Evolutionary conservation across 192 early-diverging fungal species (phyloP).

Genomic region (Chytriomyces hyalinus): DNA sequence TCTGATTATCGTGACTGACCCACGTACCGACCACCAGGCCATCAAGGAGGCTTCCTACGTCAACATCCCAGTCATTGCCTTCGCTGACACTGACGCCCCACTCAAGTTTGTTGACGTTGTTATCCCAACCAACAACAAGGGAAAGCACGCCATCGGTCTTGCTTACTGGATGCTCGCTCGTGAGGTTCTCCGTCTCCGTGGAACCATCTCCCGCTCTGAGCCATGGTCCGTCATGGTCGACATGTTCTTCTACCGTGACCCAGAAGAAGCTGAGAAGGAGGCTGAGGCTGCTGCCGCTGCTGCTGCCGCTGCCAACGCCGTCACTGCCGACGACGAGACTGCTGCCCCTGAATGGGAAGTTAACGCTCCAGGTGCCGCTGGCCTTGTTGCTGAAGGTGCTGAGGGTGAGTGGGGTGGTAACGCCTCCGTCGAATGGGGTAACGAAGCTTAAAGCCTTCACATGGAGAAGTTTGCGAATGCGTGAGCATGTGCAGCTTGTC

Average conservation of each 20-base stretch:
- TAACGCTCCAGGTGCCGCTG: constrained; percentile 32
- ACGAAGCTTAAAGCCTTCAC: background rate
- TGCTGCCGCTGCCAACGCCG: constrained; percentile 28
- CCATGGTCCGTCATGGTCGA: constrained; percentile 99
- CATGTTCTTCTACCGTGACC: constrained; percentile 99
- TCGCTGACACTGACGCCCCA: constrained; percentile 97
- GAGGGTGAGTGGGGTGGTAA: constrained; percentile 41
- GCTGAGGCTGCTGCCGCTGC: constrained; percentile 63
- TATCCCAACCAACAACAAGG: constrained; percentile 99
- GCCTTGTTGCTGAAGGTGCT: constrained; percentile 16
- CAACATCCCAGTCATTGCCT: constrained; percentile 99
- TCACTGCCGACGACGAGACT: background rate
- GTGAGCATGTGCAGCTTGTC: too few species aligned
- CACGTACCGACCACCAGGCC: constrained; percentile 97
- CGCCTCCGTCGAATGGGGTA: constrained; percentile 39
- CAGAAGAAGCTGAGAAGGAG: constrained; percentile 95
- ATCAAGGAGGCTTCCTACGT: constrained; percentile 99
- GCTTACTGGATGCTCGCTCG: constrained; percentile 97
- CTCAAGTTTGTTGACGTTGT: constrained; percentile 95
- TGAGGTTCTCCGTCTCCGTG: constrained; percentile 98
- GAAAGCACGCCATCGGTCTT: constrained; percentile 98
- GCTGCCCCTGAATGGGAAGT: constrained; percentile 36
- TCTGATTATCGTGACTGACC: constrained; percentile 96
- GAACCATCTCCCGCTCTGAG: constrained; percentile 80
- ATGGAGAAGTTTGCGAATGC: too few species aligned